Base-by-base conservation (phyloP, 768 basidiomycete species). In the Podaxis sp. region DNA sequence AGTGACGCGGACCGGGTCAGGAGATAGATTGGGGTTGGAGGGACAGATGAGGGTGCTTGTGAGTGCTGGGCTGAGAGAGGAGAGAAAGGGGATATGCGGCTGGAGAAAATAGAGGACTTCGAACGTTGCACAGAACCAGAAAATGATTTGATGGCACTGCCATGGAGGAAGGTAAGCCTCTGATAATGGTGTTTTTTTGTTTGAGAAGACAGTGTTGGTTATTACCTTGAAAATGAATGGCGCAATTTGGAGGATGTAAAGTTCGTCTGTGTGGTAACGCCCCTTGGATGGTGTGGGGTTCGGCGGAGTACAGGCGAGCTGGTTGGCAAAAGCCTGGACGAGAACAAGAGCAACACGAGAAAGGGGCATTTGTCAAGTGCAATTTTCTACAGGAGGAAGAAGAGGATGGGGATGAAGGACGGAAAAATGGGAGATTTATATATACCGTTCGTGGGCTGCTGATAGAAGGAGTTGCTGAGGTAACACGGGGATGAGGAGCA, bases 191-290 rank as follows among this genome's bases (percentile, higher is more conserved):
- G 41, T 30, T 49, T 26, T 46, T 46, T 59, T 22, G 33, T 22
- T 15, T 44, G 13, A 11, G 1, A 12, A 22, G 22, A 48, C 17
- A 12, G 38, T 58, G 17, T 46, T 26, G 41, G 24, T 40, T 36
- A 11, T 36, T 56, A 83, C 86, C 74, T 82, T 82, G 75, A 87
- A 85, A 20, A 87, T 75, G 3, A 80, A 62, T 2, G 86, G 84
- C 0, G 85, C 86, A 30, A 87, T 82, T 58, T 82, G 82, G 40
- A 87, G 75, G 48, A 84, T 75, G 66, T 77, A 80, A 40, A 80
- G 72, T 69, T 82, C 80, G 17, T 83, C 75, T 0, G 80, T 84
- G 69, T 85, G 81, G 67, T 85, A 87, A 4, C 85, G 75, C 8
- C 75, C 76, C 58, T 84, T 84, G 37, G 69, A 62, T 0, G 77